A percentile compares a stretch with the other conserved stretches of the same genome.
Evolutionary conservation across 2,329 filamentous ascomycete genomes (phyloP).

Genomic region (Aspergillus transmontanensis): DNA sequence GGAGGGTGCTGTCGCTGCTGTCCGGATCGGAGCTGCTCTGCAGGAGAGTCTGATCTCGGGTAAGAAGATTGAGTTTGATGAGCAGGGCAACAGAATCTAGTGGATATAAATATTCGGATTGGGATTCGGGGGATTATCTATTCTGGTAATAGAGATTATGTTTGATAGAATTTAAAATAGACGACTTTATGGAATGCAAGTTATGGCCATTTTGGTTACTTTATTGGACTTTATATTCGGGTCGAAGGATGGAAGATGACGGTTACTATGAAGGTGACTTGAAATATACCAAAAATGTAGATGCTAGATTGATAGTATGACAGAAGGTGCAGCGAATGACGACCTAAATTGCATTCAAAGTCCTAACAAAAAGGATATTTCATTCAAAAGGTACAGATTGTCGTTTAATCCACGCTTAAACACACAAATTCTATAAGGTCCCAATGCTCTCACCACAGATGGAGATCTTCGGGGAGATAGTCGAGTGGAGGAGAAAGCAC

Average conservation of each 20-base stretch:
- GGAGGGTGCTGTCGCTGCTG: conserved; percentile 58
- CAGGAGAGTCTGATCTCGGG: conserved; percentile 58
- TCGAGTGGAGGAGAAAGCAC: too few species aligned
- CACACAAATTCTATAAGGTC: rapidly evolving
- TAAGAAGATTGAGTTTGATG: conserved; percentile 60
- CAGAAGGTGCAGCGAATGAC: too few species aligned
- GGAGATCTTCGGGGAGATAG: too few species aligned
- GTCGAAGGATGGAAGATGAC: not conserved
- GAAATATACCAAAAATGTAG: too few species aligned
- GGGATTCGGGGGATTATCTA: not conserved
- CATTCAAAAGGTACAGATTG: too few species aligned
- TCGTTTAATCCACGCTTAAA: too few species aligned
- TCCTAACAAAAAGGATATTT: too few species aligned
- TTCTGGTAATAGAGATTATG: not conserved
- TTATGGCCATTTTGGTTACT: not conserved
- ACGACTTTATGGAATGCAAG: not conserved
- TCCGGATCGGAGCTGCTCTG: conserved; percentile 61
- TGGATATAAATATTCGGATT: not conserved
- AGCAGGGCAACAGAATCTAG: conserved; percentile 53
- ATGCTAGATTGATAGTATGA: too few species aligned
- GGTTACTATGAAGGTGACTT: too few species aligned
- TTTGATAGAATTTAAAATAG: not conserved
- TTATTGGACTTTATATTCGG: not conserved
- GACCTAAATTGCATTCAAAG: too few species aligned
- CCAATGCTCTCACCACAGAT: too few species aligned